A percentile compares a stretch with the other conserved stretches of the same genome.
These are phyloP conservation scores for Penicillium sp. DNA, from an alignment of 2,329 filamentous ascomycete genomes.

Conservation along the genomic window DNA sequence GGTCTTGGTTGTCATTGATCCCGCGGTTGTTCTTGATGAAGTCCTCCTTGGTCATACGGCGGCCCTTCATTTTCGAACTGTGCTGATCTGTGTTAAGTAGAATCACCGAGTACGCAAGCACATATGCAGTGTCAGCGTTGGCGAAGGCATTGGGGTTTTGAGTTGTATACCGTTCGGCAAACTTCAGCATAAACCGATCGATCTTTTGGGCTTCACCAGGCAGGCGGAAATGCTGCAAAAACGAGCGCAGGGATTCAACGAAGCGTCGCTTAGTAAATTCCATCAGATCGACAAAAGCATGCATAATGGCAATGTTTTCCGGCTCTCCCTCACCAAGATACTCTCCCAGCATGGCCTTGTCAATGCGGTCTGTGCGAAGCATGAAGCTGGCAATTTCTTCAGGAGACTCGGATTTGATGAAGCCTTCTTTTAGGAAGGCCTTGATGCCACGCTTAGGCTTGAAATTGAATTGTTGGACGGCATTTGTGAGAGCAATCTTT, in stretches of 20 bases:
- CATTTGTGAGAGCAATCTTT: slow-evolving; percentile 88
- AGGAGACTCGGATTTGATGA: slow-evolving; percentile 76
- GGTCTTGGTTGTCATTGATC: slow-evolving; percentile 92
- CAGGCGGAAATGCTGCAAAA: slow-evolving; percentile 89
- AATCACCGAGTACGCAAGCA: slow-evolving; percentile 93
- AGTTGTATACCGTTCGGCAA: slow-evolving; percentile 90
- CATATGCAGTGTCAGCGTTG: slow-evolving; percentile 96
- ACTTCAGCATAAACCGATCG: slow-evolving; percentile 98
- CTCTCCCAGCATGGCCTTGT: slow-evolving; percentile 91
- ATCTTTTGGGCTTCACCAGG: slow-evolving; percentile 98
- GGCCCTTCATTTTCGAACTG: slow-evolving; percentile 75
- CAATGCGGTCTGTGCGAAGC: slow-evolving; percentile 73
- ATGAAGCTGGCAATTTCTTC: slow-evolving; percentile 83
- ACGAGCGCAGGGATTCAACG: slow-evolving; percentile 85
- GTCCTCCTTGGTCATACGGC: slow-evolving; percentile 91
- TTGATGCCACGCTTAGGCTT: slow-evolving; percentile 96
- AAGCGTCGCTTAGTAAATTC: slow-evolving; percentile 89
- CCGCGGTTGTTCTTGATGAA: slow-evolving; percentile 99
- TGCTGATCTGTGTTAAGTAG: slow-evolving; percentile 95
- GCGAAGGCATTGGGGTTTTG: slow-evolving; percentile 97
- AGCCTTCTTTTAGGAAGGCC: slow-evolving; percentile 75
- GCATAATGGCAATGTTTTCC: slow-evolving; percentile 95
- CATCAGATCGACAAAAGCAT: slow-evolving; percentile 94
- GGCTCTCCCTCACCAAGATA: slow-evolving; percentile 91
- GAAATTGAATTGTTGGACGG: slow-evolving; percentile 91